Conservation (phyloP, 2,329 filamentous ascomycete genomes). For the Exophiala viscosa region DNA sequence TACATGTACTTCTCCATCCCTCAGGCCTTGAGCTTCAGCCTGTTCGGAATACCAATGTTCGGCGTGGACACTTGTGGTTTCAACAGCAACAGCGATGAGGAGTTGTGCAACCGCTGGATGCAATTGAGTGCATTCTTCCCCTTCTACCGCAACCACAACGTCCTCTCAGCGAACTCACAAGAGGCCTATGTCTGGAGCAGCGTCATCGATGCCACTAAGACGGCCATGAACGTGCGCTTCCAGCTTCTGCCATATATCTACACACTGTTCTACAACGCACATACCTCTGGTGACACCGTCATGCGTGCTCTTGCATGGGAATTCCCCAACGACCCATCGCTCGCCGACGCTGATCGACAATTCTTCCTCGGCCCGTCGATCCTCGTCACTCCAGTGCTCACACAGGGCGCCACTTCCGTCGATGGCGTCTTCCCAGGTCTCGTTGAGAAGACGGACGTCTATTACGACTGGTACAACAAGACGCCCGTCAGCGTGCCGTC, state of each 20-base stretch:
- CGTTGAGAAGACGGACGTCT: slow-evolving; percentile 49
- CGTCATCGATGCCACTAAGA: slow-evolving; percentile 61
- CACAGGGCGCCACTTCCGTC: slow-evolving; percentile 58
- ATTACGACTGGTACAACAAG: slow-evolving; percentile 80
- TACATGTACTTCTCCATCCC: slow-evolving; percentile 75
- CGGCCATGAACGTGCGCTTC: slow-evolving; percentile 68
- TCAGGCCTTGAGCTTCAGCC: slow-evolving; percentile 69
- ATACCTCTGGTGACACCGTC: slow-evolving; percentile 63
- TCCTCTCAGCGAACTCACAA: slow-evolving; percentile 57
- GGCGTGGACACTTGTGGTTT: slow-evolving; percentile 69
- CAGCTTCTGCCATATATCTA: slow-evolving; percentile 71
- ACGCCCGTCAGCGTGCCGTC: slow-evolving; percentile 52
- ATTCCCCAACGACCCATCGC: slow-evolving; percentile 65
- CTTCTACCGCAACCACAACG: slow-evolving; percentile 75
- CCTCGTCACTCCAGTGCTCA: slow-evolving; percentile 64
- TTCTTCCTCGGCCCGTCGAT: slow-evolving; percentile 67
- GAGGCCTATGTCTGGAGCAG: slow-evolving; percentile 69
- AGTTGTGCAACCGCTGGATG: slow-evolving; percentile 73
- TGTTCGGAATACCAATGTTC: slow-evolving; percentile 76
- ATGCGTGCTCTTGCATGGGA: slow-evolving; percentile 70
- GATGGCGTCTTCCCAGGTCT: slow-evolving; percentile 67
- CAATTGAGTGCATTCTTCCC: slow-evolving; percentile 70
- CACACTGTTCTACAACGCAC: slow-evolving; percentile 65
- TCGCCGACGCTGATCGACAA: slow-evolving; percentile 65
- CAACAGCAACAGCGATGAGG: slow-evolving; percentile 61